A percentile compares a stretch with the other conserved stretches of the same genome.
phyloP scores from a whole-genome alignment of 225 moss, liverwort and hornwort species.

The Rhytidiadelphus loreus region DNA sequence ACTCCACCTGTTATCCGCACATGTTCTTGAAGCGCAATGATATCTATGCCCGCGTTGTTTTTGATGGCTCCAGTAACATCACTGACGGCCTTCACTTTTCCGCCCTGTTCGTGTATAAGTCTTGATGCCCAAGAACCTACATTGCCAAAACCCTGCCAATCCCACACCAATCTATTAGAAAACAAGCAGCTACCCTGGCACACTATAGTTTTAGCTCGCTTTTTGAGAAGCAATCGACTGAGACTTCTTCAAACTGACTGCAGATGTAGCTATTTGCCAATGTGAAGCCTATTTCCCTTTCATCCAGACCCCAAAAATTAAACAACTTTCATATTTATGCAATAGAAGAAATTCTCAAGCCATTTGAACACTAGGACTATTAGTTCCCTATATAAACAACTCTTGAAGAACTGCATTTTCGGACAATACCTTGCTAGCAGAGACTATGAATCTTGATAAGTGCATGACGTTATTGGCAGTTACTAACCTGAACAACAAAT shows the following conservation, averaged over 20 bases:
- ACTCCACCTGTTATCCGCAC: slow-evolving; percentile 51
- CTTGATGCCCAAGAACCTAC: slow-evolving; percentile 89
- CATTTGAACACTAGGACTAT: neutral
- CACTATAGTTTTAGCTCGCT: neutral
- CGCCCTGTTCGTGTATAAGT: slow-evolving; percentile 77
- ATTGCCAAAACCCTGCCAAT: slow-evolving; percentile 81
- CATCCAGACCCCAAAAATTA: neutral
- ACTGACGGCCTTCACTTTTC: slow-evolving; percentile 72
- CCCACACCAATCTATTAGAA: neutral
- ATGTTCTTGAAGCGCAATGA: slow-evolving; percentile 49
- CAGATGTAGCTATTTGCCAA: too few relatives aligned
- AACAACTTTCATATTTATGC: neutral
- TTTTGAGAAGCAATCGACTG: neutral
- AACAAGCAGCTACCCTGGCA: neutral
- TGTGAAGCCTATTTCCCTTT: neutral
- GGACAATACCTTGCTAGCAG: neutral
- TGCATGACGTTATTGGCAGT: neutral
- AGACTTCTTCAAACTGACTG: neutral
- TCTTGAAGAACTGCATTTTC: neutral
- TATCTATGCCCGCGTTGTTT: slow-evolving; percentile 71
- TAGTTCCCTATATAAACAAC: too few relatives aligned
- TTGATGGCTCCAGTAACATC: slow-evolving; percentile 84
- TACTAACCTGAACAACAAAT: slow-evolving; percentile 72
- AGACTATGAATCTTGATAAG: neutral
- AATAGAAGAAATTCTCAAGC: neutral